A percentile compares a stretch with the other conserved stretches of the same genome.
phyloP scores from a whole-genome alignment of 2,329 filamentous ascomycete genomes.

The Penicillium sp. region DNA sequence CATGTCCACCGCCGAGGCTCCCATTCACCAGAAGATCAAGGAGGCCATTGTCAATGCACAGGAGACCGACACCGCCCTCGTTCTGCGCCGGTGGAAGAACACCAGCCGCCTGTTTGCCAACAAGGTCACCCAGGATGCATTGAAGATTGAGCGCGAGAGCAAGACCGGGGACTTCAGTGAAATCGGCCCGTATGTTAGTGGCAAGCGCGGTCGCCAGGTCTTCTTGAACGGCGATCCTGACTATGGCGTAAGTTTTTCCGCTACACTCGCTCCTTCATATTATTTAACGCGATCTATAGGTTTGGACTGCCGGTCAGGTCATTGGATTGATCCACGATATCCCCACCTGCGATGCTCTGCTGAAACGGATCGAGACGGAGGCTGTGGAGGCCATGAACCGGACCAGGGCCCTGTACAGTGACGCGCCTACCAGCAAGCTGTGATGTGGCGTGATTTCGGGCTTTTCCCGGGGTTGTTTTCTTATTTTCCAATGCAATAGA shows the following conservation, averaged over 20 bases:
- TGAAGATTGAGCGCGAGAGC: slow-evolving; percentile 80
- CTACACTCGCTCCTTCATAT: not conserved
- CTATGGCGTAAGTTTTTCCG: slow-evolving; percentile 66
- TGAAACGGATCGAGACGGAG: slow-evolving; percentile 73
- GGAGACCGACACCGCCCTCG: slow-evolving; percentile 86
- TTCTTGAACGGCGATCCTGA: slow-evolving; percentile 90
- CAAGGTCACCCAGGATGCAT: slow-evolving; percentile 76
- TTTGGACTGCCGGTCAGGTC: slow-evolving; percentile 96
- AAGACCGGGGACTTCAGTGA: slow-evolving; percentile 84
- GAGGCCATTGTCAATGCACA: slow-evolving; percentile 81
- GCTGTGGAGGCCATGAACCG: slow-evolving; percentile 65
- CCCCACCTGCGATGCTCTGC: slow-evolving; percentile 68
- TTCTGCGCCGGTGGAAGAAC: slow-evolving; percentile 89
- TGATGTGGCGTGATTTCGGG: slow-evolving; percentile 29
- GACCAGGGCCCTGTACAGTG: slow-evolving; percentile 55
- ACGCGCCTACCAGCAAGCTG: slow-evolving; percentile 54
- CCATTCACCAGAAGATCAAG: slow-evolving; percentile 92
- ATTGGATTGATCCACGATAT: slow-evolving; percentile 86
- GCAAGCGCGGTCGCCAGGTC: slow-evolving; percentile 85
- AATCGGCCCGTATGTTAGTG: slow-evolving; percentile 81
- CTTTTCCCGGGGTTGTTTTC: not conserved
- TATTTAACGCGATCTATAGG: slow-evolving; percentile 49
- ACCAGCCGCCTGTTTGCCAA: slow-evolving; percentile 87
- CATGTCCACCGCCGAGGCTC: slow-evolving; percentile 92
- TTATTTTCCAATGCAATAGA: slow-evolving; percentile 1